phyloP scores from a whole-genome alignment of 108 stramenopile genomes.

The Nitzschia palea region DNA sequence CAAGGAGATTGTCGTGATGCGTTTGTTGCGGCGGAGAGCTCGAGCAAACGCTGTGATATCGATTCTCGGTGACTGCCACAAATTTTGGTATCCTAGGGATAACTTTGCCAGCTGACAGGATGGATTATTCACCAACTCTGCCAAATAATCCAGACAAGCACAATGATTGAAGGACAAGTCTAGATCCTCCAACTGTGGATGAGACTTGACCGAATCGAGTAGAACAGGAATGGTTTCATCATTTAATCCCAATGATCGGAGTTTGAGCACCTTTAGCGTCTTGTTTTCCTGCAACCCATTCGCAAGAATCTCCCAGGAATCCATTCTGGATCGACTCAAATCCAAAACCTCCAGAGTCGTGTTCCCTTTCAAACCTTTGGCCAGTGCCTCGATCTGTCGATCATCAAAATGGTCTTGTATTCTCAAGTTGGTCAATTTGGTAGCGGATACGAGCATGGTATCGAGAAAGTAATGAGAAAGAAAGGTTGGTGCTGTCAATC shows the following conservation, averaged over 20 bases:
- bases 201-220: constrained; percentile 2
- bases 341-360: constrained; percentile 5
- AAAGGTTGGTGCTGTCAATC: constrained; percentile 19
- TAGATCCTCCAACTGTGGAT: background rate
- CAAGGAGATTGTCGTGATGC: constrained; percentile 9
- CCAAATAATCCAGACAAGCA: background rate
- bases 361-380: constrained; percentile 18
- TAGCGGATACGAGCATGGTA: constrained; percentile 19
- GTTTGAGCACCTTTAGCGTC: constrained; percentile 7
- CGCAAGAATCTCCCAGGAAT: constrained; percentile 5
- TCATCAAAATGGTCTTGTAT: constrained; percentile 16
- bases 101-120: background rate
- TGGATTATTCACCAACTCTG: background rate
- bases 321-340: constrained; percentile 17
- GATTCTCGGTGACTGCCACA: constrained; percentile 19
- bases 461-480: constrained; percentile 25
- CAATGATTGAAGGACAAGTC: constrained; percentile 23
- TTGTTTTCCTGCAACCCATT: constrained; percentile 5
- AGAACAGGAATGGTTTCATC: background rate
- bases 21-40: background rate
- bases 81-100: constrained; percentile 20
- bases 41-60: background rate
- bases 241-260: constrained; percentile 22
- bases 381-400: constrained; percentile 11
- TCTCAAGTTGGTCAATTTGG: constrained; percentile 5